Evolutionary conservation across 192 early-diverging fungal genomes (phyloP).

Genomic region (Backusella tarrabulga): DNA sequence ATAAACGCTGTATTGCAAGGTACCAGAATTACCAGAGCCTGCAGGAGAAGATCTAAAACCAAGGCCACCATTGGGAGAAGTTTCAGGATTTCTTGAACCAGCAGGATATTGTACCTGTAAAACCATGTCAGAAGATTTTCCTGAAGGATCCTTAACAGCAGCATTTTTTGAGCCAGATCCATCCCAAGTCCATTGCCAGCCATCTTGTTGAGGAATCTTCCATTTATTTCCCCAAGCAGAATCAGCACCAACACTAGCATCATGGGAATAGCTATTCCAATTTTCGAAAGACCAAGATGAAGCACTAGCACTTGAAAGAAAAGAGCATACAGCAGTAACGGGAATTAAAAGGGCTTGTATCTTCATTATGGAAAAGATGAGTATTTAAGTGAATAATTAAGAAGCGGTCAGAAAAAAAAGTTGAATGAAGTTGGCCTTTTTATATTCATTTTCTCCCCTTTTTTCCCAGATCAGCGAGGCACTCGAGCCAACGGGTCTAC

Average conservation of each 20-base stretch:
- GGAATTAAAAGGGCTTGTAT: not conserved
- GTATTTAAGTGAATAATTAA: not conserved
- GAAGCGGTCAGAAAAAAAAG: not conserved
- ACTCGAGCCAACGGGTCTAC: not conserved
- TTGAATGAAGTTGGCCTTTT: not conserved
- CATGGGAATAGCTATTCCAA: conserved; percentile 5
- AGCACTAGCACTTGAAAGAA: not conserved
- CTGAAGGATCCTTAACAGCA: conserved; percentile 25
- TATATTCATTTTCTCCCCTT: not conserved
- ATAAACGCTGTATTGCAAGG: conserved; percentile 35
- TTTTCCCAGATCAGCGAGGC: not conserved
- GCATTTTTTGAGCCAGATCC: not conserved
- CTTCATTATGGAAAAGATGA: not conserved
- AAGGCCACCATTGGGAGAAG: conserved; percentile 22
- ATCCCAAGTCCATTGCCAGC: conserved; percentile 9
- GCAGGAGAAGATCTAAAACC: conserved; percentile 35
- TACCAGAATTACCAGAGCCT: not conserved
- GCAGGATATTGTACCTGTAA: conserved; percentile 30
- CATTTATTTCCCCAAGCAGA: not conserved
- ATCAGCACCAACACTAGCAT: not conserved
- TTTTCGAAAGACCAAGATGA: conserved; percentile 6
- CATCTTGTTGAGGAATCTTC: not conserved
- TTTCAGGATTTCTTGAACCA: conserved; percentile 29
- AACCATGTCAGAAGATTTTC: not conserved
- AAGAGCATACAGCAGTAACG: not conserved